Conservation (phyloP, 2,329 filamentous ascomycete species). For the Fusarium luffae region DNA sequence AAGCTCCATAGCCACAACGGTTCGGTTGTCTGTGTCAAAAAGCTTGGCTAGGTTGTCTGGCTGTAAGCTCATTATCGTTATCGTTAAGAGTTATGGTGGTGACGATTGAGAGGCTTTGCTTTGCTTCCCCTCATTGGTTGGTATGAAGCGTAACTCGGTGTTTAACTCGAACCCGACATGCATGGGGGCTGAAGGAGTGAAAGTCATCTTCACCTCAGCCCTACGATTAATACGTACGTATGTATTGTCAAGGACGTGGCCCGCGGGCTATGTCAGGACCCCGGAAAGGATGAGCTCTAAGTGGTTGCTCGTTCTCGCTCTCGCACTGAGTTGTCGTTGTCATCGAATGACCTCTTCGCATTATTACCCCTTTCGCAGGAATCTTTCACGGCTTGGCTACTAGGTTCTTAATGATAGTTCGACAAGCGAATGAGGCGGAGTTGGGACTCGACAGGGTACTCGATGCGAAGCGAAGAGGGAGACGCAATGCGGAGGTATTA, state of each 20-base stretch:
- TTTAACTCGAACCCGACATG: conserved; percentile 17
- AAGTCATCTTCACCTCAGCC: conserved; percentile 38
- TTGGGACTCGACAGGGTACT: conserved; percentile 5
- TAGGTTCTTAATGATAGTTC: background rate
- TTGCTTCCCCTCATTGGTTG: conserved; percentile 23
- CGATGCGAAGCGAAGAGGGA: conserved; percentile 14
- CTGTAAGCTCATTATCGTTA: conserved; percentile 22
- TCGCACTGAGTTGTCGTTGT: conserved; percentile 4
- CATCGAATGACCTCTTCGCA: conserved; percentile 9
- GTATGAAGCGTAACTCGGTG: conserved; percentile 25
- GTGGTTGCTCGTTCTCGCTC: conserved; percentile 28
- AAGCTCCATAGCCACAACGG: conserved; percentile 6
- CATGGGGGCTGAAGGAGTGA: conserved; percentile 8
- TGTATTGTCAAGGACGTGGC: conserved; percentile 15
- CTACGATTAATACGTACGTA: conserved; percentile 30
- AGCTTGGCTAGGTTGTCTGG: conserved; percentile 14
- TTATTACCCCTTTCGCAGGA: conserved; percentile 2
- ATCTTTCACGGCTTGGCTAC: background rate
- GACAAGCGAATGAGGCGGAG: conserved; percentile 35
- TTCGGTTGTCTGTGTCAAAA: background rate
- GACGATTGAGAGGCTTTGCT: conserved; percentile 9
- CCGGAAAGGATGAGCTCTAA: conserved; percentile 9
- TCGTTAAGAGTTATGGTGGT: conserved; percentile 13
- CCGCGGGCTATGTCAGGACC: conserved; percentile 4
- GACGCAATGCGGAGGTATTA: conserved; percentile 31